phyloP scores from a whole-genome alignment of 441 rosid species.

The Euphorbia celastroides region DNA sequence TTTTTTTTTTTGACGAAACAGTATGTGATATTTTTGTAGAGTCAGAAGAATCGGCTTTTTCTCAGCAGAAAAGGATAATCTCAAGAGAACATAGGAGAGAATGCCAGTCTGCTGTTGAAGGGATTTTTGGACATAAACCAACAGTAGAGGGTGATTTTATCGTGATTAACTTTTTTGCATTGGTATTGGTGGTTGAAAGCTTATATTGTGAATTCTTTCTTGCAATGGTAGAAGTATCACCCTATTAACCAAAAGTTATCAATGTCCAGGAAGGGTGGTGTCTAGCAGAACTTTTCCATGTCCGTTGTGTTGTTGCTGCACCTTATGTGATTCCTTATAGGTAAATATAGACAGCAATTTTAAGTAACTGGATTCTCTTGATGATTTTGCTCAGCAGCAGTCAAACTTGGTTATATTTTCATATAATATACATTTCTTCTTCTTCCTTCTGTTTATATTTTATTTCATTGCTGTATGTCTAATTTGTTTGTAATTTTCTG shows the following conservation, averaged over 20 bases:
- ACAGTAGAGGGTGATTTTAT: constrained; percentile 60
- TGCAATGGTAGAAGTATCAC: constrained; percentile 1
- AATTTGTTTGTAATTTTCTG: neutral
- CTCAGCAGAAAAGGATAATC: constrained; percentile 34
- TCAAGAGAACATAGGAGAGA: constrained; percentile 53
- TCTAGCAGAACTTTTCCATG: constrained; percentile 75
- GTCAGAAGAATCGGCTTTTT: constrained; percentile 24
- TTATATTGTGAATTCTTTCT: constrained; percentile 3
- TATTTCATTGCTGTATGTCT: neutral
- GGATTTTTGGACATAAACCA: constrained; percentile 47
- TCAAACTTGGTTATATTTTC: neutral
- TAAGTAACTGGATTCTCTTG: neutral
- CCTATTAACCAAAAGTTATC: constrained; percentile 8
- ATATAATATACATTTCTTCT: neutral
- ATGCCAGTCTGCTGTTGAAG: constrained; percentile 50
- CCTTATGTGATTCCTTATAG: constrained; percentile 96
- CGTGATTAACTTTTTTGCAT: constrained; percentile 77
- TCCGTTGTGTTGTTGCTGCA: constrained; percentile 72
- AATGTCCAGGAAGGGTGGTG: constrained; percentile 85
- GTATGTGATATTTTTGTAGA: constrained; percentile 26
- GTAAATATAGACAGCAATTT: constrained; percentile 29
- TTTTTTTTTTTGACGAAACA: no score
- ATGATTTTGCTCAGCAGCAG: neutral
- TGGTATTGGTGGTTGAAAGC: constrained; percentile 46
- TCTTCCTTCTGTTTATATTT: neutral